These are phyloP conservation scores for Clitopilus passeckerianus DNA, from an alignment of 768 basidiomycete species.

Conservation along the genomic window DNA sequence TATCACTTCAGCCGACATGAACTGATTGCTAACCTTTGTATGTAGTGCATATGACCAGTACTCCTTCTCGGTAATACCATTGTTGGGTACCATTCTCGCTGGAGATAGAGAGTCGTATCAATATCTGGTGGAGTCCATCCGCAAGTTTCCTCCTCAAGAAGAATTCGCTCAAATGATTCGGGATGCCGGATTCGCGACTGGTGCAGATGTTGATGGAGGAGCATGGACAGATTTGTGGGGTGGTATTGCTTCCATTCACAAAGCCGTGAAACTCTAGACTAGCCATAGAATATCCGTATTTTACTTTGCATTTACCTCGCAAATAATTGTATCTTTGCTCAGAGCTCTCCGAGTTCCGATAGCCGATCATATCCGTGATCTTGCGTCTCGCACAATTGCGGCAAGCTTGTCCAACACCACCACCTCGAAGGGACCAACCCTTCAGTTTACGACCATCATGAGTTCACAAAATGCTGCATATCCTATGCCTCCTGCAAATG, in stretches of 20 bases:
- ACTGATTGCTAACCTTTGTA: constrained; percentile 6
- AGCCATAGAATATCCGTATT: background rate
- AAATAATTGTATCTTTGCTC: background rate
- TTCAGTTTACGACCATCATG: constrained; percentile 27
- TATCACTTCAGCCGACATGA: constrained; percentile 10
- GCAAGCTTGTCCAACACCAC: background rate
- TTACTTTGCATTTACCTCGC: background rate
- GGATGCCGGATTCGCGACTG: constrained; percentile 78
- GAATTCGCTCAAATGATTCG: constrained; percentile 88
- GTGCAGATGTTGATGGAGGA: constrained; percentile 69
- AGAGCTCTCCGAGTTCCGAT: background rate
- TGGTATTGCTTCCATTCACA: constrained; percentile 84
- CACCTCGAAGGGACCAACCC: constrained; percentile 5
- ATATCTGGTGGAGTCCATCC: constrained; percentile 96
- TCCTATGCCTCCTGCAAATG: constrained; percentile 60
- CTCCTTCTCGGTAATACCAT: constrained; percentile 92
- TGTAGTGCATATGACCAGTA: constrained; percentile 88
- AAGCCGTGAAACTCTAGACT: constrained; percentile 68
- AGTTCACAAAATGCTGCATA: constrained; percentile 22
- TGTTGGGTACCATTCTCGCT: constrained; percentile 94
- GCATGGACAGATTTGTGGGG: constrained; percentile 86
- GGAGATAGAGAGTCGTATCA: constrained; percentile 94
- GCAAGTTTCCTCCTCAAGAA: constrained; percentile 83
- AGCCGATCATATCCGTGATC: background rate
- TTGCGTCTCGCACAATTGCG: constrained; percentile 17